Percentiles rank a stretch among this genome's conserved stretches.
Evolutionary conservation across 1,139 yeast species (phyloP).

Genomic region (Yamadazyma diddensiae): DNA sequence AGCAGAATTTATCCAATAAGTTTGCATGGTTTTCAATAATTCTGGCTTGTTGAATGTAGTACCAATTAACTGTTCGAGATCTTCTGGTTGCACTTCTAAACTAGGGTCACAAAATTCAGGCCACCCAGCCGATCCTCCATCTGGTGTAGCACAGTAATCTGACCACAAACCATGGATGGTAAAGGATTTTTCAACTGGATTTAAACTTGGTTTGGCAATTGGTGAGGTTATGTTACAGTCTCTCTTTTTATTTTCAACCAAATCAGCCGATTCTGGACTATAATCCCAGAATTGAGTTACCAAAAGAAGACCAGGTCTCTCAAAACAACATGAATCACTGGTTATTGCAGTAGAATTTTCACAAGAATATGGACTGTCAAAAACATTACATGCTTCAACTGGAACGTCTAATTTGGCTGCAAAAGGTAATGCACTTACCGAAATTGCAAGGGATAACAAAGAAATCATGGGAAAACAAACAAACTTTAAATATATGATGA

Average conservation of each 20-base stretch:
- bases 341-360: slow-evolving; percentile 23
- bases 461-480: neutral
- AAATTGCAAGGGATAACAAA: slow-evolving; percentile 4
- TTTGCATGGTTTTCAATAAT: slow-evolving; percentile 29
- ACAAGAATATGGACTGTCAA: slow-evolving; percentile 21
- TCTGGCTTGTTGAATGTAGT: slow-evolving; percentile 26
- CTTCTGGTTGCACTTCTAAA: slow-evolving; percentile 25
- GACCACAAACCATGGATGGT: slow-evolving; percentile 45
- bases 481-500: neutral
- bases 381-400: slow-evolving; percentile 8
- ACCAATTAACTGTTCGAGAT: slow-evolving; percentile 29
- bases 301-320: slow-evolving; percentile 33
- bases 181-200: slow-evolving; percentile 22
- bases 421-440: slow-evolving; percentile 2
- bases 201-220: too few relatives aligned
- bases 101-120: slow-evolving; percentile 30
- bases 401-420: slow-evolving; percentile 2
- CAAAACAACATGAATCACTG: slow-evolving; percentile 32
- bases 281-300: slow-evolving; percentile 44
- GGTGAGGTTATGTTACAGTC: neutral
- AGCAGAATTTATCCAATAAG: slow-evolving; percentile 36
- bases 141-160: slow-evolving; percentile 34
- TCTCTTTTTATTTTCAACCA: too few relatives aligned
- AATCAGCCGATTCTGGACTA: slow-evolving; percentile 23
- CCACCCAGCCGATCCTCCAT: slow-evolving; percentile 16